These are phyloP conservation scores for Canariomyces notabilis DNA, from an alignment of 2,329 filamentous ascomycete species.

Conservation along the genomic window DNA sequence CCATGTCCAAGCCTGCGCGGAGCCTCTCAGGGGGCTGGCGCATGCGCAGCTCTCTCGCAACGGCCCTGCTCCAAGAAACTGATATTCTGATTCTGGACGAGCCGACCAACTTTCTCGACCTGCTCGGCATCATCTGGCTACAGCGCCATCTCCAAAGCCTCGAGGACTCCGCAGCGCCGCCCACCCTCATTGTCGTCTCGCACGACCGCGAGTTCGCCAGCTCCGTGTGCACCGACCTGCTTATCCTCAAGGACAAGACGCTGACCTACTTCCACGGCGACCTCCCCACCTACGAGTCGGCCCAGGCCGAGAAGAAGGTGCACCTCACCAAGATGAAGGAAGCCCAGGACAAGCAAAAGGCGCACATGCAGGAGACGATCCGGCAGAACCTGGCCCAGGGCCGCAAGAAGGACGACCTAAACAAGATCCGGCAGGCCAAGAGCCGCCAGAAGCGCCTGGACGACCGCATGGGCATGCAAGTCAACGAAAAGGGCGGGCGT, in stretches of 20 bases:
- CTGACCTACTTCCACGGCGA: slow-evolving; percentile 73
- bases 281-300: slow-evolving; percentile 64
- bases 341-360: slow-evolving; percentile 73
- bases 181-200: slow-evolving; percentile 72
- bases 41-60: slow-evolving; percentile 63
- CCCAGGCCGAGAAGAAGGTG: slow-evolving; percentile 61
- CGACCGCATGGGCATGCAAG: slow-evolving; percentile 71
- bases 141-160: slow-evolving; percentile 63
- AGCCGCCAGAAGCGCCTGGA: slow-evolving; percentile 81
- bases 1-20: slow-evolving; percentile 54
- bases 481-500: slow-evolving; percentile 63
- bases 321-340: slow-evolving; percentile 73
- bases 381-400: slow-evolving; percentile 69
- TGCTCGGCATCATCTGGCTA: slow-evolving; percentile 80
- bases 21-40: slow-evolving; percentile 74
- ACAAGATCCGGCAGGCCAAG: slow-evolving; percentile 80
- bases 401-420: slow-evolving; percentile 73
- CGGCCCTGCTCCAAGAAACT: slow-evolving; percentile 63
- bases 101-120: slow-evolving; percentile 80
- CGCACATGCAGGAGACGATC: slow-evolving; percentile 76
- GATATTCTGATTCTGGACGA: slow-evolving; percentile 82
- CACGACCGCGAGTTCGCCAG: slow-evolving; percentile 75
- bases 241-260: slow-evolving; percentile 68
- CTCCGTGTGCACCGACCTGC: slow-evolving; percentile 69
- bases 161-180: slow-evolving; percentile 43